Evolutionary conservation across 805 yeast species (phyloP), one percentile per base, ranked within the genome.

Genomic region (Ogataea trehaloabstinens): DNA sequence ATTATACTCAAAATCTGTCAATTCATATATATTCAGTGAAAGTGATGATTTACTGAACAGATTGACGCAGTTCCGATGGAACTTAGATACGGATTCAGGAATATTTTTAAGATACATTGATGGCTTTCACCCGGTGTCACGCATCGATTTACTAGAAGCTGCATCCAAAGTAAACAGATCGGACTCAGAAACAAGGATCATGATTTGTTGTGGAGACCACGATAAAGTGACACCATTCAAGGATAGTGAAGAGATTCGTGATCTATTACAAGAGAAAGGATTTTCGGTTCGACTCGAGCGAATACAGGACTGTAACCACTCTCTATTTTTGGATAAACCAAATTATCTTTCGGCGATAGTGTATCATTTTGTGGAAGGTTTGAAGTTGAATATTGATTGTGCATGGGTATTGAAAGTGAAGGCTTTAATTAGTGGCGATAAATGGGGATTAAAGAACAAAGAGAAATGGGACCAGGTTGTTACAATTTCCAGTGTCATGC

Each of bases 371-470:
- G 52, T 83, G 12, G 76, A 72, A 39, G 63, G 51, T 36, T 60
- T 69, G 19, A 55, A 68, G 2, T 62, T 74, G 35, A 74, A 80
- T 48, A 68, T 85, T 24, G 76, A 80, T 16, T 76, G 83, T 19
- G 75, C 85, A 2, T 84, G 90, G 90, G 87, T 82, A 34, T 66
- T 84, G 37, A 70, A 74, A 45, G 68, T 78, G 13, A 75, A 78
- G 50, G 85, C 85, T 2, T 71, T 76, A 37, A 70, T 78, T 11
- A 72, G 78, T 19, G 84, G 83, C 2, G 84, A 77, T 50, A 84
- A 85, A 60, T 85, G 91, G 91, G 85, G 88, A 17, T 61, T 85
- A 46, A 84, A 84, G 58, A 85, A 84, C 53, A 85, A 82, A 53
- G 71, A 67, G 44, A 85, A 84, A 56, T 85, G 93, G 91, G 68